These are phyloP conservation scores for Trichoderma pleuroti DNA, from an alignment of 2,329 filamentous ascomycete species.

Conservation along the genomic window DNA sequence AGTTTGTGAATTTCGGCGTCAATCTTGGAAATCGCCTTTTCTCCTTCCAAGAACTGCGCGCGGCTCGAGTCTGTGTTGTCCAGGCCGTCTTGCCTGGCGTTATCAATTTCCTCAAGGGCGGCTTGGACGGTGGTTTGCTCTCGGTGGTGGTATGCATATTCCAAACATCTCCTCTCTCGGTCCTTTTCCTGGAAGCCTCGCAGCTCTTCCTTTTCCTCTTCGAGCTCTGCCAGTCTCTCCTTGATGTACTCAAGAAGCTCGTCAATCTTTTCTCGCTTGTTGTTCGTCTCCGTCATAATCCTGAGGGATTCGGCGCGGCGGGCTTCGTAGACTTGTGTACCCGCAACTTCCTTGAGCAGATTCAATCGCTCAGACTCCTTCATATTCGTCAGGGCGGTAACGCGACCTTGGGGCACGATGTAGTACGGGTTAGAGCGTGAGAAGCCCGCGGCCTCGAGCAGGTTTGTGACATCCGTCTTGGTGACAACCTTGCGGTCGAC, in stretches of 20 bases:
- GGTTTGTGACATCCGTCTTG: conserved; percentile 89
- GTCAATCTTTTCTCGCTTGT: conserved; percentile 92
- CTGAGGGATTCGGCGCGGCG: conserved; percentile 87
- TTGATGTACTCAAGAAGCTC: conserved; percentile 89
- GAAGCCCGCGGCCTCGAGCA: conserved; percentile 93
- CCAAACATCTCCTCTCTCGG: conserved; percentile 81
- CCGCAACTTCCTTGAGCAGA: conserved; percentile 94
- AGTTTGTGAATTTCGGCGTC: conserved; percentile 76
- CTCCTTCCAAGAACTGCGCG: conserved; percentile 69
- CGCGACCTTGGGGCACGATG: conserved; percentile 95
- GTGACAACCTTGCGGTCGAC: conserved; percentile 95
- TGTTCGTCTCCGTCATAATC: conserved; percentile 95
- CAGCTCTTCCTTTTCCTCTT: conserved; percentile 96
- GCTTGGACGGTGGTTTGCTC: conserved; percentile 78
- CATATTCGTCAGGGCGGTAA: conserved; percentile 97
- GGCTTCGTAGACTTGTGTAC: conserved; percentile 94
- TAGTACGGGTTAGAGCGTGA: conserved; percentile 98
- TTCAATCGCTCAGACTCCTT: conserved; percentile 89
- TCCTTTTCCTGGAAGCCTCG: conserved; percentile 94
- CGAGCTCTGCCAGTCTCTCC: conserved; percentile 80
- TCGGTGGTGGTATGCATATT: conserved; percentile 90
- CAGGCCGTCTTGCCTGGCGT: conserved; percentile 73
- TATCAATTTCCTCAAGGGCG: conserved; percentile 78
- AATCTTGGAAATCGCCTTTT: conserved; percentile 73
- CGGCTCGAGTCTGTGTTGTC: conserved; percentile 81